Evolutionary conservation across 495 filamentous ascomycete species (phyloP).

Genomic region (Neurospora sp.): DNA sequence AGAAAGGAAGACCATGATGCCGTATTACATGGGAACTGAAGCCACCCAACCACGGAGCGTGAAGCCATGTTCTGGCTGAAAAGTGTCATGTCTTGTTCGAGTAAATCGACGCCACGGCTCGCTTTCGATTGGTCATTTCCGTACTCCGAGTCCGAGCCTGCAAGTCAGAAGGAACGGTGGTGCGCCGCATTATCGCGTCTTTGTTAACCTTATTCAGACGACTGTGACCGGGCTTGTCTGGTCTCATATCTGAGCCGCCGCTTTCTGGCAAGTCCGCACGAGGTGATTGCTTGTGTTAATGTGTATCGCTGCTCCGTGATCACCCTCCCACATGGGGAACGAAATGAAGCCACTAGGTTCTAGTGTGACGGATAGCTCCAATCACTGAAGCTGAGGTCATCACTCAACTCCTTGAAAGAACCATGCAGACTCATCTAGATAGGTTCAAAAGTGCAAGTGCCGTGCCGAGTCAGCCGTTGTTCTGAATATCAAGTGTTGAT

Average conservation of each 20-base stretch:
- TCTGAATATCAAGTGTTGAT: not conserved
- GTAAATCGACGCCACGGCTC: not conserved
- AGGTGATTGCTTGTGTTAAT: not conserved
- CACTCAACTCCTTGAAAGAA: not conserved
- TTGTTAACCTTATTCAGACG: conserved; percentile 27
- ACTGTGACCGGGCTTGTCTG: conserved; percentile 2
- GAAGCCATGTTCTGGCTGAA: not conserved
- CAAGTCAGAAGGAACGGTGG: not conserved
- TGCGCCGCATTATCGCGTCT: conserved; percentile 1
- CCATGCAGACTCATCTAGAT: not conserved
- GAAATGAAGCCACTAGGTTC: not conserved
- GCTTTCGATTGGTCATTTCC: not conserved
- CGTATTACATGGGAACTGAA: not conserved
- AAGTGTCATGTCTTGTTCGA: not conserved
- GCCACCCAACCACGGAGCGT: not conserved
- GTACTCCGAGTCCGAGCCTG: not conserved
- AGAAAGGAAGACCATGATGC: not conserved
- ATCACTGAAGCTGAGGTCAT: not conserved
- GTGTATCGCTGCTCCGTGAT: not conserved
- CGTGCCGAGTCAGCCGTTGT: not conserved
- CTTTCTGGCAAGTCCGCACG: not conserved
- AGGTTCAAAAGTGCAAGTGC: not conserved
- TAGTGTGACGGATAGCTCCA: not conserved
- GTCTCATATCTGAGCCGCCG: not conserved
- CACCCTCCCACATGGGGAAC: not conserved